Evolutionary conservation across 306 rosid species (phyloP).

Genomic region (Fagus sylvatica): DNA sequence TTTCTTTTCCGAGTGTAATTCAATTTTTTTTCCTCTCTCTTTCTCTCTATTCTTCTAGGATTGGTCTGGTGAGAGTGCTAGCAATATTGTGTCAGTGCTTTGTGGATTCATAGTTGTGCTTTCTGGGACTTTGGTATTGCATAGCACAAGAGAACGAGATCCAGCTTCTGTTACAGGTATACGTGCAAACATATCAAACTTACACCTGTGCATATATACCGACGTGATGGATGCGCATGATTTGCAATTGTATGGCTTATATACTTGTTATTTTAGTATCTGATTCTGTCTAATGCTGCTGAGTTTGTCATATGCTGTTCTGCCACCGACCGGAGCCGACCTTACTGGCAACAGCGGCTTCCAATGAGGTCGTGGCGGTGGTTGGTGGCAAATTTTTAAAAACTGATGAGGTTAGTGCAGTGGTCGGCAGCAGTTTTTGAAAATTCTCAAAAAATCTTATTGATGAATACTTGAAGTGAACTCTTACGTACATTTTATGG

Average conservation of each 20-base stretch:
- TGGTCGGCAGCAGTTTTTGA: too few relatives aligned
- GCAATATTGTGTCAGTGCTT: slow-evolving; percentile 76
- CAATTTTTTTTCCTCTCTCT: not conserved
- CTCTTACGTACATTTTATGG: too few relatives aligned
- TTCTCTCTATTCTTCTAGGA: slow-evolving; percentile 45
- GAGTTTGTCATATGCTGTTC: not conserved
- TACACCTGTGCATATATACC: not conserved
- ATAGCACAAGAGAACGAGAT: slow-evolving; percentile 68
- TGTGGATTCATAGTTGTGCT: slow-evolving; percentile 85
- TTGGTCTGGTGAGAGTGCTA: slow-evolving; percentile 87
- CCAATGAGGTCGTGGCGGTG: too few relatives aligned
- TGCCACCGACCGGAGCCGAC: too few relatives aligned
- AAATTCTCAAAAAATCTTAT: too few relatives aligned
- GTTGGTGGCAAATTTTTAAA: too few relatives aligned
- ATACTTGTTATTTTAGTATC: not conserved
- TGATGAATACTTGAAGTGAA: too few relatives aligned
- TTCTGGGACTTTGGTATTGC: slow-evolving; percentile 84
- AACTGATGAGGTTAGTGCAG: too few relatives aligned
- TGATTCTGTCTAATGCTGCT: not conserved
- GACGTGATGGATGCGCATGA: not conserved
- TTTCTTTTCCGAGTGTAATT: not conserved
- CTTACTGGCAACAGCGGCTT: too few relatives aligned
- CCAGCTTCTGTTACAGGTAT: slow-evolving; percentile 66
- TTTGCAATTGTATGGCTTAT: not conserved
- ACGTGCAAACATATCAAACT: not conserved